These are phyloP conservation scores for Nakazawaea wickerhamii DNA, from an alignment of 805 yeast species.

Conservation along the genomic window DNA sequence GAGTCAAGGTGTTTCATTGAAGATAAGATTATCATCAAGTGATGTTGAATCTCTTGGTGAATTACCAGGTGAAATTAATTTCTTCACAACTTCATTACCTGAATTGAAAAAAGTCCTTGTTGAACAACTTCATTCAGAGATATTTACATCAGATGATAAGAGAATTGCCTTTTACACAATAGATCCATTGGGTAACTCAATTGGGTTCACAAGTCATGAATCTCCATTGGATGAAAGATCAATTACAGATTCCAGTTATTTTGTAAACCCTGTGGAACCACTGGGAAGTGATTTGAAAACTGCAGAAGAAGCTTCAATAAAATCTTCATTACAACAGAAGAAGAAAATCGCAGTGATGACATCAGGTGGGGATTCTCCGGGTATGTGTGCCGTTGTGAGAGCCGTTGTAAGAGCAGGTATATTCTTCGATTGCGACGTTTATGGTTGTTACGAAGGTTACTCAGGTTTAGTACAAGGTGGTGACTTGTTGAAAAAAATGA, in stretches of 20 bases:
- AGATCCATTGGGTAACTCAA: slow-evolving; percentile 63
- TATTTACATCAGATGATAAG: slow-evolving; percentile 13
- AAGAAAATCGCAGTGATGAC: slow-evolving; percentile 72
- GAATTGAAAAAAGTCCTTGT: slow-evolving; percentile 18
- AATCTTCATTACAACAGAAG: background rate
- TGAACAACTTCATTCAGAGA: slow-evolving; percentile 16
- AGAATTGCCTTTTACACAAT: slow-evolving; percentile 29
- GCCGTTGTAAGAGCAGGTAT: slow-evolving; percentile 70
- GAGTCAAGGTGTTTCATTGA: slow-evolving; percentile 41
- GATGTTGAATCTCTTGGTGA: slow-evolving; percentile 29
- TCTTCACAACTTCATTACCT: slow-evolving; percentile 35
- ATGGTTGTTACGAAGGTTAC: slow-evolving; percentile 69
- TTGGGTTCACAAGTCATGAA: slow-evolving; percentile 48
- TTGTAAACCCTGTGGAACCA: slow-evolving; percentile 19
- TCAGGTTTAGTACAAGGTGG: slow-evolving; percentile 70
- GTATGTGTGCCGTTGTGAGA: slow-evolving; percentile 73
- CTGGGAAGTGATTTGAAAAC: slow-evolving; percentile 9
- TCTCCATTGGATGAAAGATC: slow-evolving; percentile 29
- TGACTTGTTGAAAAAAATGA: slow-evolving; percentile 59
- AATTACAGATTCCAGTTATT: slow-evolving; percentile 30
- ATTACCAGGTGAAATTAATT: slow-evolving; percentile 31
- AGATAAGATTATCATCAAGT: slow-evolving; percentile 37
- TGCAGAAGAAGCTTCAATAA: background rate
- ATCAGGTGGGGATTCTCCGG: slow-evolving; percentile 80
- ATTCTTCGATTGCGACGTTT: slow-evolving; percentile 57